phyloP scores from a whole-genome alignment of 164 flowering plant genomes.

The Saururus chinensis region DNA sequence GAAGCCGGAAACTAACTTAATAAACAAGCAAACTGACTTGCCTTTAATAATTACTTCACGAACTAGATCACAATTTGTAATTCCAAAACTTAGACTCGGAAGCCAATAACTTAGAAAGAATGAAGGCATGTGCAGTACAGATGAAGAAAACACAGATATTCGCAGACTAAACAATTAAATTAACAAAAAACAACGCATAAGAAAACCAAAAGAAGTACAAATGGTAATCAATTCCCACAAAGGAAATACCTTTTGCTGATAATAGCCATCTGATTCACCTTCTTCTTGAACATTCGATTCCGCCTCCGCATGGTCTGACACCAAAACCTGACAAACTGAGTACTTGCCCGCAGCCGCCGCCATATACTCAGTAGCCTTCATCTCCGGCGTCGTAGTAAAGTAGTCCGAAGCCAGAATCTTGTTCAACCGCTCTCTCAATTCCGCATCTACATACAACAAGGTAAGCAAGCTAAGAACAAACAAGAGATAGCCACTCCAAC shows the following conservation, averaged over 20 bases:
- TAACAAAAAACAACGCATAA: not conserved
- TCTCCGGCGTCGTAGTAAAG: conserved; percentile 72
- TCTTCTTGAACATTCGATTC: conserved; percentile 29
- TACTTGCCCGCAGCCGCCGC: conserved; percentile 70
- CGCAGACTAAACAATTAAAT: not conserved
- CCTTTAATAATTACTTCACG: too few species aligned
- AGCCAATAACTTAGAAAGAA: too few species aligned
- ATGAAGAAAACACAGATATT: not conserved
- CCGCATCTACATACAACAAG: conserved; percentile 40
- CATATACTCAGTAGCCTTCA: conserved; percentile 65
- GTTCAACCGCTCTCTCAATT: conserved; percentile 58
- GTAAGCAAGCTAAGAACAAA: not conserved
- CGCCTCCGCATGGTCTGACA: conserved; percentile 14
- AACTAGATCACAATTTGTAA: too few species aligned
- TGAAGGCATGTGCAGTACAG: too few species aligned
- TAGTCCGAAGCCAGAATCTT: conserved; percentile 84
- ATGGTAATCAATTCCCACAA: not conserved
- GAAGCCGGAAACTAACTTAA: too few species aligned
- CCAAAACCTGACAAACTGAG: conserved; percentile 46
- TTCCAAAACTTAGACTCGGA: too few species aligned
- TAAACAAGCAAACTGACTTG: too few species aligned
- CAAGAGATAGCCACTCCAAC: not conserved
- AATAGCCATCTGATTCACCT: conserved; percentile 21
- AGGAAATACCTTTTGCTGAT: conserved; percentile 34
- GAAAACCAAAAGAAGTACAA: not conserved